phyloP scores from a whole-genome alignment of 805 yeast genomes.

The Yarrowia sp. region DNA sequence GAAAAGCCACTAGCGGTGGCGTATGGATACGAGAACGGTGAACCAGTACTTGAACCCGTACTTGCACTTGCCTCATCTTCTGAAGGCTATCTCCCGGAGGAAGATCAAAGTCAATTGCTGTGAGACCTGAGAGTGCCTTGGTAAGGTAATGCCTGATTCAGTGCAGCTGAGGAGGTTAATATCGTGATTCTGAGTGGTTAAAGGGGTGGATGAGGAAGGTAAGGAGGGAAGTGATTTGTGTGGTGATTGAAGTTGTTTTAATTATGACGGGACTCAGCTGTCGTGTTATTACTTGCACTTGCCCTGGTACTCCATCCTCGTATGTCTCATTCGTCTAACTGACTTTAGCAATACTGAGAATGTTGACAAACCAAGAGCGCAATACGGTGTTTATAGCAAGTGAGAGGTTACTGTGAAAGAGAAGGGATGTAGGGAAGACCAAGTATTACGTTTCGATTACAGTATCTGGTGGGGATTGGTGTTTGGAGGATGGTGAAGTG shows the following conservation, averaged over 20 bases:
- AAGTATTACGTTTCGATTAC: too few species aligned
- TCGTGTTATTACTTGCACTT: too few species aligned
- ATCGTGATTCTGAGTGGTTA: conserved; percentile 1
- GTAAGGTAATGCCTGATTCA: neutral
- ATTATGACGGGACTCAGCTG: neutral
- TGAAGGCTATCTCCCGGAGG: neutral
- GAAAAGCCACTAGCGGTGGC: neutral
- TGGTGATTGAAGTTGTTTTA: neutral
- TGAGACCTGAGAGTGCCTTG: conserved; percentile 9
- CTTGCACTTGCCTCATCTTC: too few species aligned
- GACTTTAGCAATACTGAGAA: conserved; percentile 6
- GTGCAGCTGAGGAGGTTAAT: neutral
- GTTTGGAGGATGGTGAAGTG: too few species aligned
- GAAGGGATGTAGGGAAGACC: too few species aligned
- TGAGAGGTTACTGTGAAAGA: too few species aligned
- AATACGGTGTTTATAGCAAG: conserved; percentile 7
- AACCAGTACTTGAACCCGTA: too few species aligned
- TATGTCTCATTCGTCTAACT: conserved; percentile 7
- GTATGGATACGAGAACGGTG: neutral
- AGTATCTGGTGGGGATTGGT: too few species aligned
- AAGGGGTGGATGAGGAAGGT: neutral
- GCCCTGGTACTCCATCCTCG: neutral
- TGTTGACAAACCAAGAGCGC: conserved; percentile 6
- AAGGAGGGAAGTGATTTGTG: neutral
- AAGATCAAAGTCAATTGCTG: conserved; percentile 13